Base-by-base conservation (phyloP, 192 early-diverging fungal species). In the Polychytrium aggregatum region DNA sequence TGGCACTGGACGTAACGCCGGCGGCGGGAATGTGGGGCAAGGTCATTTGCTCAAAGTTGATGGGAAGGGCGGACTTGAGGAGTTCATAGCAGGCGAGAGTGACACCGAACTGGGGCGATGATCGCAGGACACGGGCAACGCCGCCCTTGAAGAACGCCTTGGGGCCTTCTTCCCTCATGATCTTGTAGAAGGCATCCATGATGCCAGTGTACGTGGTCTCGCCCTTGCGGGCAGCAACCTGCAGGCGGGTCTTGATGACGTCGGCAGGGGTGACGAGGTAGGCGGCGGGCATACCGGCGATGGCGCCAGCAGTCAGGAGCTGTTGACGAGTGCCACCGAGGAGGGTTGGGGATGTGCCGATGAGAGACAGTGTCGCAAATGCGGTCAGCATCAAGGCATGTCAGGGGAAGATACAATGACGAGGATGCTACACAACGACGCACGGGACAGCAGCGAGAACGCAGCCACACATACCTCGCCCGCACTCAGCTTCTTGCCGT, bases 141-240 rank as follows among this genome's bases (percentile, higher is more conserved):
- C 94, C 94, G 47, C 94, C 94, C 69, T 94, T 97, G 72, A 94
- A 97, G 64, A 97, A 92, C 10, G 94, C 94, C 48, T 76, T 74
- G 57, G 88, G 83, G 9, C 94, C 94, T 71, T 97, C 94, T 62
- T 92, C 90, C 3, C 56, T 52, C 53, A 81, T 80, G 41, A 97
- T 97, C 56, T 92, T 94, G 56, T 70, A 60, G 21, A 83, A 81
- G 11, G 87, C 88, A 68, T 94, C 91, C 1, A 70, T 21, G 29
- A 97, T 82, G 16, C 94, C 94, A 26, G 62, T 76, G 62, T 94
- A 93, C 2, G 73, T 72, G 4, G 88, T 88, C 62, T 94, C 84
- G 43, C 91, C 91, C 55, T 83, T 79, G 35, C 80, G 71, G 26
- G 90, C 91, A 46, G 88, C 86, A 25, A 93, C 94, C 66, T 97